These are phyloP conservation scores for Penicillium sclerotigenum DNA, from an alignment of 2,329 filamentous ascomycete genomes.

Conservation along the genomic window DNA sequence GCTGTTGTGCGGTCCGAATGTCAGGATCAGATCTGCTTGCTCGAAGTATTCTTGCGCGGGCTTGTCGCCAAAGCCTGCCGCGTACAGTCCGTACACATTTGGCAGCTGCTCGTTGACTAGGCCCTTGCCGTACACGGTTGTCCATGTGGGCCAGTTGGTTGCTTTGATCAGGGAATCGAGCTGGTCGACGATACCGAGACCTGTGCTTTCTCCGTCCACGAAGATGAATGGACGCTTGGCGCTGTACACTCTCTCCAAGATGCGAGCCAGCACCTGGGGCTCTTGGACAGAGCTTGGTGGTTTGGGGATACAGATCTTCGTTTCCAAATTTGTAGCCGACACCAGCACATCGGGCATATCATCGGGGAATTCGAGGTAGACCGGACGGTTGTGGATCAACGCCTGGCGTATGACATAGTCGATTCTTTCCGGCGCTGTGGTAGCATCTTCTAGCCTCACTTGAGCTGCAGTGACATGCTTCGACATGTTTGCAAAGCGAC, in stretches of 20 bases:
- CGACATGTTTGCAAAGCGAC: constrained; percentile 51
- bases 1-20: constrained; percentile 35
- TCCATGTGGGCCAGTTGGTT: constrained; percentile 50
- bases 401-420: constrained; percentile 52
- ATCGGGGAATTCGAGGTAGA: constrained; percentile 54
- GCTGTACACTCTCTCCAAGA: constrained; percentile 45
- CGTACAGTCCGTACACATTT: constrained; percentile 52
- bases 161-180: constrained; percentile 44
- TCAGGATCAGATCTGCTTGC: constrained; percentile 41
- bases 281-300: constrained; percentile 14
- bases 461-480: constrained; percentile 51
- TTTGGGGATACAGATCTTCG: constrained; percentile 14
- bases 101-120: constrained; percentile 48
- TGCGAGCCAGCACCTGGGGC: constrained; percentile 25
- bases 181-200: constrained; percentile 42
- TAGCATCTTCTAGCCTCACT: constrained; percentile 46
- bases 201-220: constrained; percentile 51
- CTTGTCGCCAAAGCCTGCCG: constrained; percentile 41
- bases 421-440: constrained; percentile 49
- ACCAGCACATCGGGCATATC: constrained; percentile 48
- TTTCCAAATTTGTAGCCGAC: constrained; percentile 20
- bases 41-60: constrained; percentile 36
- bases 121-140: constrained; percentile 50
- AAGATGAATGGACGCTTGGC: constrained; percentile 51
- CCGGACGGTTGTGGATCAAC: constrained; percentile 53